phyloP scores from a whole-genome alignment of 2,329 filamentous ascomycete genomes.

The Fusarium continuum region DNA sequence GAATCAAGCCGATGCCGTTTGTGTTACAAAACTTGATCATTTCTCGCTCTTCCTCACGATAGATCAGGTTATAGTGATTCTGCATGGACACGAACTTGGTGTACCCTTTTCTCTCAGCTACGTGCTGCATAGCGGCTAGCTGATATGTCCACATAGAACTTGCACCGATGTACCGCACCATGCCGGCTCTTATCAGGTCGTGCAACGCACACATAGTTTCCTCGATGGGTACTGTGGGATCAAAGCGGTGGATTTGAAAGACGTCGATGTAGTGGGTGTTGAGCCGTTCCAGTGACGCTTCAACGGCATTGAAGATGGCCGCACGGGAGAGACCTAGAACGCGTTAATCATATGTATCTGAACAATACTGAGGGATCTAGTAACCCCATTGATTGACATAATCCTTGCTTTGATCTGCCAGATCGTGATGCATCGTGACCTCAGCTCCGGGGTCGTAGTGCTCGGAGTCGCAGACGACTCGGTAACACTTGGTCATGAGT shows the following conservation, averaged over 20 bases:
- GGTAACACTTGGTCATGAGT: slow-evolving; percentile 66
- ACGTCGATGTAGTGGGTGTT: slow-evolving; percentile 71
- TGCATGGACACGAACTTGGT: slow-evolving; percentile 68
- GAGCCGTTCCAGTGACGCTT: too few relatives aligned
- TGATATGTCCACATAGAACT: slow-evolving; percentile 53
- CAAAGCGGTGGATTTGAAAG: slow-evolving; percentile 63
- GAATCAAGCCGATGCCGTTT: slow-evolving; percentile 20
- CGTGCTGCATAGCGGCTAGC: slow-evolving; percentile 54
- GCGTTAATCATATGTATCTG: too few relatives aligned
- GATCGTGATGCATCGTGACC: too few relatives aligned
- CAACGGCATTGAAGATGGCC: slow-evolving; percentile 72
- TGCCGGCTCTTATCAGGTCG: slow-evolving; percentile 52
- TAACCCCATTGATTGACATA: too few relatives aligned
- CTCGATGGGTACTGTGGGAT: slow-evolving; percentile 46
- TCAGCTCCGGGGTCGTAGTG: too few relatives aligned
- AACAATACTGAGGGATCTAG: too few relatives aligned
- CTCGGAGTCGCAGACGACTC: slow-evolving; percentile 56
- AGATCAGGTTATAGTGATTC: slow-evolving; percentile 62
- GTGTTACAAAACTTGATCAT: slow-evolving; percentile 49
- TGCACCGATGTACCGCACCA: slow-evolving; percentile 64
- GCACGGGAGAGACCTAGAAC: too few relatives aligned
- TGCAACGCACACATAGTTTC: slow-evolving; percentile 23
- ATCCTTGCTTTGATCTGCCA: too few relatives aligned
- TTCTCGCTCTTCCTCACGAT: slow-evolving; percentile 66
- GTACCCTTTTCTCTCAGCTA: slow-evolving; percentile 63